Percentiles rank a stretch among this genome's conserved stretches.
Evolutionary conservation across 495 filamentous ascomycete genomes (phyloP).

Genomic region (Hypoxylon cercidicola): DNA sequence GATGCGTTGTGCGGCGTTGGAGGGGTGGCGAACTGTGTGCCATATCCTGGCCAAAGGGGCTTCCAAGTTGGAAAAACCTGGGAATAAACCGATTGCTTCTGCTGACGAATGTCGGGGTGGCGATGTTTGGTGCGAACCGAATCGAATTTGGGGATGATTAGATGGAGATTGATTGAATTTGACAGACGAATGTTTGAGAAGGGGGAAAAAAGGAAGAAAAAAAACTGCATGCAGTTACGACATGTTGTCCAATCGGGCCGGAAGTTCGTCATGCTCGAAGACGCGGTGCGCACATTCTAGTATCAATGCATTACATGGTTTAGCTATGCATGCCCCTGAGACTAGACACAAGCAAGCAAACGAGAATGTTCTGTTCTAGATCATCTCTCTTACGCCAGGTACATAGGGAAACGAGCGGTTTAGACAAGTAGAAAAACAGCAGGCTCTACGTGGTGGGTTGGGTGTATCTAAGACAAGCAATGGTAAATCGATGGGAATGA

Average conservation of each 20-base stretch:
- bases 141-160: too few relatives aligned
- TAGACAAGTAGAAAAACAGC: constrained; percentile 22
- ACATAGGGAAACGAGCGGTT: background rate
- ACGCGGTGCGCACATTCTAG: too few relatives aligned
- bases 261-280: background rate
- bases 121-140: too few relatives aligned
- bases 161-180: too few relatives aligned
- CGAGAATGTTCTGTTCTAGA: background rate
- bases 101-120: background rate
- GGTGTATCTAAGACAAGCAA: background rate
- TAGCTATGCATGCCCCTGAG: too few relatives aligned
- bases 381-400: background rate
- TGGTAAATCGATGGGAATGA: background rate
- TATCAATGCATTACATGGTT: too few relatives aligned
- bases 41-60: too few relatives aligned
- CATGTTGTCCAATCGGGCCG: background rate
- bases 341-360: too few relatives aligned
- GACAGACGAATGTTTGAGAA: too few relatives aligned
- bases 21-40: constrained; percentile 2
- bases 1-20: background rate
- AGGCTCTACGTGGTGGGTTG: background rate
- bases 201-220: too few relatives aligned
- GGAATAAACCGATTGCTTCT: too few relatives aligned
- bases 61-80: too few relatives aligned
- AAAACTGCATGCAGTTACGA: background rate